Base-by-base conservation (phyloP, 805 yeast genomes). In the Zygoascus flipseniorum region DNA sequence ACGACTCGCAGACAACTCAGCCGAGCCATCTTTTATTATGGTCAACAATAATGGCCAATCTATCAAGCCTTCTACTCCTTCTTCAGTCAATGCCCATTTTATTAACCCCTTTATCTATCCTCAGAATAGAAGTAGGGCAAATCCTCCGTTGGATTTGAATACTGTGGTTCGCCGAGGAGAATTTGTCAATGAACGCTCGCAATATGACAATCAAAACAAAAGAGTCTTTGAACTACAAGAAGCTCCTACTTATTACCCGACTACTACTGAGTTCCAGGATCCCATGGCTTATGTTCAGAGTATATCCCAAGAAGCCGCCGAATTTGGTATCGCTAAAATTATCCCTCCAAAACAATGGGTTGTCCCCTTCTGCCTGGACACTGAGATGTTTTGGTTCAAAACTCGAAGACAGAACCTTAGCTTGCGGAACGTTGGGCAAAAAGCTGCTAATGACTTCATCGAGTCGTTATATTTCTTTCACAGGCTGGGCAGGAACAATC, bases 261-360 rank as follows among this genome's bases (percentile, higher is more conserved):
- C 81, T 0, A 69, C 65, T 16, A 72, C 71, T 31, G 80, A 83
- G 58, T 76, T 80, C 52, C 60, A 65, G 8, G 80, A 83, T 62
- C 90, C 93, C 0, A 75, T 83, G 14, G 66, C 66, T 14, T 82
- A 80, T 57, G 67, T 85, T 14, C 83, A 84, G 18, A 71, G 76
- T 8, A 65, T 78, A 0, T 64, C 67, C 18, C 71, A 74, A 0
- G 57, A 72, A 3, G 92, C 89, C 1, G 67, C 63, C 31, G 65
- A 69, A 31, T 79, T 74, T 63, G 95, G 95, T 0, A 88, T 89
- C 62, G 70, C 86, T 28, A 88, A 87, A 61, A 63, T 88, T 1
- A 67, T 76, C 9, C 81, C 89, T 6, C 87, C 89, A 0, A 50
- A 49, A 1, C 56, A 55, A 0, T 76, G 75, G 67, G 62, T 65